phyloP scores from a whole-genome alignment of 2,329 filamentous ascomycete species.

The Mollisiaceae sp. region DNA sequence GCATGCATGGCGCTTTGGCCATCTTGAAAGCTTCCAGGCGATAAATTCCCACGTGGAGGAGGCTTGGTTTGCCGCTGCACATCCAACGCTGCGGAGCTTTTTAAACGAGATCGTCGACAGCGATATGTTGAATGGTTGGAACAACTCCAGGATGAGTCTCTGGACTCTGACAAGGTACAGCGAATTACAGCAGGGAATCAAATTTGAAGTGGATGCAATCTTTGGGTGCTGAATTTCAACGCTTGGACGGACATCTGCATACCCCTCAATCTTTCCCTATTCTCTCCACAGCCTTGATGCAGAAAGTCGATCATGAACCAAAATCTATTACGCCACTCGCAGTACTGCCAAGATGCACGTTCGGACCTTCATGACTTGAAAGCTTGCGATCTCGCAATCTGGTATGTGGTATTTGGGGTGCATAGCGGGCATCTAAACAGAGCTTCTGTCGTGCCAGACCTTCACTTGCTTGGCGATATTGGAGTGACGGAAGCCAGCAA shows the following conservation, averaged over 20 bases:
- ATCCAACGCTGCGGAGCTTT: no score
- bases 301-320: background rate
- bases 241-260: background rate
- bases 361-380: background rate
- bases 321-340: background rate
- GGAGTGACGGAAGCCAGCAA: no score
- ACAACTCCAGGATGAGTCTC: no score
- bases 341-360: background rate
- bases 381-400: background rate
- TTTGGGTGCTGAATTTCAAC: no score
- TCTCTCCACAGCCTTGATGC: background rate
- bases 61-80: background rate
- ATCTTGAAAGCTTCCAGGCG: background rate
- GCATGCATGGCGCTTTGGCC: background rate
- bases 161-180: no score
- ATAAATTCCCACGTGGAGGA: background rate
- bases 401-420: background rate
- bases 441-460: no score
- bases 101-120: no score
- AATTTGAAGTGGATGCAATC: no score
- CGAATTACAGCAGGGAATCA: no score
- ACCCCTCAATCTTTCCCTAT: background rate
- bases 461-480: no score
- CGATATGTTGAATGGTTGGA: no score
- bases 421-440: no score